Percentiles rank a stretch among this genome's conserved stretches.
These are phyloP conservation scores for Thermothielavioides terrestris DNA, from an alignment of 495 filamentous ascomycete species.

Conservation along the genomic window DNA sequence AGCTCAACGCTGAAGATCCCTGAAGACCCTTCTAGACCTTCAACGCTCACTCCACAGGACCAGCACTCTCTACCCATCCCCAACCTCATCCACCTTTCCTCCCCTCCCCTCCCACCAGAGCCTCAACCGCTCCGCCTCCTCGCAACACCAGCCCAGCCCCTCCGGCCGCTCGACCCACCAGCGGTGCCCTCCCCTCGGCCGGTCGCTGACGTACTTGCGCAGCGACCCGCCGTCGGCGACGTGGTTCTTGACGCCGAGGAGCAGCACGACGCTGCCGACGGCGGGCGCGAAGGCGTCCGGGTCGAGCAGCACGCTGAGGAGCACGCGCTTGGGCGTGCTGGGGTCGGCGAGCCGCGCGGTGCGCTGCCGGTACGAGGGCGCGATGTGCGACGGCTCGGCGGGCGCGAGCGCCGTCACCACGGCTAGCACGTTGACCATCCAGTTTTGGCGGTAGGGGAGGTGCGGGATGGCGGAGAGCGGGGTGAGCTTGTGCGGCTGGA, in stretches of 20 bases:
- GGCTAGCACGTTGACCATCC: constrained; percentile 38
- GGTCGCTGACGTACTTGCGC: constrained; percentile 40
- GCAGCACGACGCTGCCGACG: constrained; percentile 34
- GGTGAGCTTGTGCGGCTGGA: constrained; percentile 33
- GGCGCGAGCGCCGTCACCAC: constrained; percentile 33
- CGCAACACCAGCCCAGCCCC: constrained; percentile 34
- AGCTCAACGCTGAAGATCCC: too few species aligned
- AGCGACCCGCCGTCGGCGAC: constrained; percentile 38
- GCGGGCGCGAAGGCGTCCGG: constrained; percentile 31
- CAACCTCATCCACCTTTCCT: neutral
- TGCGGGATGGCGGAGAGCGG: constrained; percentile 32
- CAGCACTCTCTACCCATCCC: too few species aligned
- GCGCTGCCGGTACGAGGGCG: constrained; percentile 34
- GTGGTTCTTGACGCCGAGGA: constrained; percentile 42
- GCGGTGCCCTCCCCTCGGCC: constrained; percentile 15
- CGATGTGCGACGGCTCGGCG: constrained; percentile 27
- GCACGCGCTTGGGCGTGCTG: constrained; percentile 35
- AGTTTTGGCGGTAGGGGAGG: constrained; percentile 43
- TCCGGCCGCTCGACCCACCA: constrained; percentile 39
- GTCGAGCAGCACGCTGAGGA: constrained; percentile 39
- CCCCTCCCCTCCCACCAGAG: constrained; percentile 31
- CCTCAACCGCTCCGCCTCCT: constrained; percentile 28
- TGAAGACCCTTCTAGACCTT: too few species aligned
- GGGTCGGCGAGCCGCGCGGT: constrained; percentile 34
- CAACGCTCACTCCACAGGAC: too few species aligned